Evolutionary conservation across 2,329 filamentous ascomycete genomes (phyloP).

Genomic region (Leptographium lundbergii): DNA sequence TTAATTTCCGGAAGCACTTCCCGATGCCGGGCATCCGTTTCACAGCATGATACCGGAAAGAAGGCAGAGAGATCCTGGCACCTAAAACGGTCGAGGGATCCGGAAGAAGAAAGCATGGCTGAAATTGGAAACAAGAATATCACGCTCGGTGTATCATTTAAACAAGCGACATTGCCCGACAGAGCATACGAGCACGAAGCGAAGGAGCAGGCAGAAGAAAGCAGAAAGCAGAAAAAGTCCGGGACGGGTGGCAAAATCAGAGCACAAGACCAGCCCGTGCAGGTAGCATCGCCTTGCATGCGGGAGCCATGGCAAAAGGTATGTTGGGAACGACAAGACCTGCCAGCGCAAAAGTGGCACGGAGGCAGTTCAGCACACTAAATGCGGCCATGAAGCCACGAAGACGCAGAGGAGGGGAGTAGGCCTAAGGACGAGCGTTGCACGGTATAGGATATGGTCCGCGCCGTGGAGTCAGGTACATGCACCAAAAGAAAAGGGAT

Average conservation of each 20-base stretch:
- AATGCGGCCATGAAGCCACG: background rate
- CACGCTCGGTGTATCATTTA: no score
- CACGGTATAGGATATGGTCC: background rate
- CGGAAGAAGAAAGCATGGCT: no score
- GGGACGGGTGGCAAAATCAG: background rate
- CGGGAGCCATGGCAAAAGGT: no score
- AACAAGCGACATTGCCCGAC: no score
- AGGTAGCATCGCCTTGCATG: no score
- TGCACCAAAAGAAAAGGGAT: no score
- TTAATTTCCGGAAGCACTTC: no score
- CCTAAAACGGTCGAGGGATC: no score
- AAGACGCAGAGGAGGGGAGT: background rate
- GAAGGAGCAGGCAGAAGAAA: background rate
- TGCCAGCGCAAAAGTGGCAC: background rate
- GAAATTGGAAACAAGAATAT: background rate
- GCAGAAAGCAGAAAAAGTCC: background rate
- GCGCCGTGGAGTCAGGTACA: background rate
- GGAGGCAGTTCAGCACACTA: background rate
- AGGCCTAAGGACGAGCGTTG: background rate
- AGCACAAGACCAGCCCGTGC: no score
- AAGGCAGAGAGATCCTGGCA: no score
- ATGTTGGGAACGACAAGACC: background rate
- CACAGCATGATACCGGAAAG: no score
- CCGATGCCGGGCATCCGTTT: no score
- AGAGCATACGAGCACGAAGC: background rate